Conservation (phyloP, 2,329 filamentous ascomycete genomes). For the Fusarium pseudocircinatum region DNA sequence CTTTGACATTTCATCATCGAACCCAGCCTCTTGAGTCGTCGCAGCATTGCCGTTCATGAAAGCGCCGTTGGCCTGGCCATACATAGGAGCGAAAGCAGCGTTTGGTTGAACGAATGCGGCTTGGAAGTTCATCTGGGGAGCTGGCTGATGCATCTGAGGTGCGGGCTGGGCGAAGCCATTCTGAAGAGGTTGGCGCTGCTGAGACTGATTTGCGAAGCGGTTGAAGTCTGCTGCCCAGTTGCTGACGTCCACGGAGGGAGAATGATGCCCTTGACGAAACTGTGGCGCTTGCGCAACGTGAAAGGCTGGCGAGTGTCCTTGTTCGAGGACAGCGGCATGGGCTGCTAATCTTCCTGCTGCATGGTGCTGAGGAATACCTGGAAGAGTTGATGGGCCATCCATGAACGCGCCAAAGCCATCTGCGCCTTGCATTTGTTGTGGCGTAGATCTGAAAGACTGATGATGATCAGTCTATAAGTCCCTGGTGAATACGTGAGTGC, state of each 20-base stretch:
- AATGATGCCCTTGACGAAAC: conserved; percentile 38
- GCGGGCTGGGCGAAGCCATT: conserved; percentile 32
- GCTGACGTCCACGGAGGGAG: conserved; percentile 37
- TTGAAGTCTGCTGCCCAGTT: conserved; percentile 53
- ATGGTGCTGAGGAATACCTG: conserved; percentile 47
- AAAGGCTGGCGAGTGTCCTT: conserved; percentile 37
- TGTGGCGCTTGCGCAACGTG: conserved; percentile 36
- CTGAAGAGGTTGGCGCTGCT: conserved; percentile 39
- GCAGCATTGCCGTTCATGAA: conserved; percentile 39
- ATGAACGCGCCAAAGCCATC: conserved; percentile 51
- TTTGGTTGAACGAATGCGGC: conserved; percentile 45
- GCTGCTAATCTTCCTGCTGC: conserved; percentile 49
- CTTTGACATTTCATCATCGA: conserved; percentile 53
- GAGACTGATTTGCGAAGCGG: conserved; percentile 44
- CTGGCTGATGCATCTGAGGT: conserved; percentile 40
- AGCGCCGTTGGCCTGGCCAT: conserved; percentile 40
- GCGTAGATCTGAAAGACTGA: conserved; percentile 49
- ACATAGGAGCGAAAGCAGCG: conserved; percentile 43
- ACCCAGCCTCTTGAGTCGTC: conserved; percentile 47
- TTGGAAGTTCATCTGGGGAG: conserved; percentile 44
- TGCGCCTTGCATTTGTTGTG: conserved; percentile 42
- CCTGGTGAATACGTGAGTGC: conserved; percentile 6
- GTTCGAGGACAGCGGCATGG: conserved; percentile 48
- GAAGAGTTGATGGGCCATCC: conserved; percentile 41
- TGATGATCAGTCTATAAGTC: neutral